Evolutionary conservation across 2,329 filamentous ascomycete genomes (phyloP), one percentile per base, ranked within the genome.

Genomic region (Chaetomium sp.): DNA sequence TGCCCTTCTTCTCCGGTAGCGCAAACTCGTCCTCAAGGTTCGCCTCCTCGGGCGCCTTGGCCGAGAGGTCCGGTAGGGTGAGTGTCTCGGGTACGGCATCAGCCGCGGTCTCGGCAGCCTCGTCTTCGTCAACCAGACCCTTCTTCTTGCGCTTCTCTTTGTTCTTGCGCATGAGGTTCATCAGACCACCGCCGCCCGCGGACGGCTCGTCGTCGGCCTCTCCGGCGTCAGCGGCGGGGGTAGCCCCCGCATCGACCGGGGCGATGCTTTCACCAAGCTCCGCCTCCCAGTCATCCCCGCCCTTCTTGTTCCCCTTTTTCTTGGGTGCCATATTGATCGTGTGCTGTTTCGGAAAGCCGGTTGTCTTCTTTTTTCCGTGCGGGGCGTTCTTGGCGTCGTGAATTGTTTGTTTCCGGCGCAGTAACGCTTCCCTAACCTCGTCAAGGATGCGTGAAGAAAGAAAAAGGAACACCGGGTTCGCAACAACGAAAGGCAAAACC

Each of bases 141-240:
- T 95, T 95, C 81, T 95, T 94, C 76, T 91, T 94, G 72, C 88
- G 88, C 79, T 90, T 95, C 70, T 82, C 85, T 71, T 87, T 86
- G 72, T 88, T 89, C 75, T 91, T 92, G 68, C 86, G 84, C 73
- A 92, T 78, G 64, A 88, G 86, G 64, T 85, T 87, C 80, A 94
- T 87, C 51, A 94, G 76, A 59, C 88, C 88, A 62, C 85, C 85
- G 55, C 74, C 82, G 46, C 78, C 79, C 27, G 69, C 75, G 0
- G 73, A 73, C 66, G 80, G 77, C 57, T 79, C 77, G 61, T 86
- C 79, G 67, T 74, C 75, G 46, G 75, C 76, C 50, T 80, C 76
- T 53, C 76, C 74, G 34, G 76, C 79, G 49, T 72, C 77, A 41
- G 75, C 74, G 34, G 76, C 75, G 52, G 80, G 76, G 54, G 76